Conservation (phyloP, 1,284 basidiomycete genomes). For the Gastroboletus turbinatus region DNA sequence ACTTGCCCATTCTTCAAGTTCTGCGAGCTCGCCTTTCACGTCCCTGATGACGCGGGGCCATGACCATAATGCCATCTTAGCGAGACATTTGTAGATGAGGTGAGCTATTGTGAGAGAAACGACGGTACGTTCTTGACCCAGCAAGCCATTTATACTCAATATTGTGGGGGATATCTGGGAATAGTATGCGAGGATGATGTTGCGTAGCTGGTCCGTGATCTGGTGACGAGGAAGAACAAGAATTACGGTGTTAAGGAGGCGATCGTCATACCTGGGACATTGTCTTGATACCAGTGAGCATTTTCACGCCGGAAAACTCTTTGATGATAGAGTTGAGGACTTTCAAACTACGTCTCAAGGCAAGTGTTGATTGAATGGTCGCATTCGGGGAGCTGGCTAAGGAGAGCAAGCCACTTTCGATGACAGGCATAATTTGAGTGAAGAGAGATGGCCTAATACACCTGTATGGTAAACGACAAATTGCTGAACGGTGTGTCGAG, state of each 20-base stretch:
- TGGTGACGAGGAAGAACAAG: constrained; percentile 28
- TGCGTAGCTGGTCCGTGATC: constrained; percentile 56
- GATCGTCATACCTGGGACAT: constrained; percentile 53
- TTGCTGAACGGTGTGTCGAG: constrained; percentile 14
- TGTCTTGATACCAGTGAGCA: constrained; percentile 61
- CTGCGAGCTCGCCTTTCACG: constrained; percentile 41
- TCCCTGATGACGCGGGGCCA: constrained; percentile 58
- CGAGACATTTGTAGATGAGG: constrained; percentile 66
- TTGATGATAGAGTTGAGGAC: constrained; percentile 65
- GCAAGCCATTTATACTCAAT: constrained; percentile 41
- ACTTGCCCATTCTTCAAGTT: constrained; percentile 57
- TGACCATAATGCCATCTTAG: constrained; percentile 65
- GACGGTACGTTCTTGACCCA: constrained; percentile 39
- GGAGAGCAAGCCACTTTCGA: constrained; percentile 52
- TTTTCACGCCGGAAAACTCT: constrained; percentile 66
- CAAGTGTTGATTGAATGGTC: constrained; percentile 47
- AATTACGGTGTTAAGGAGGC: not conserved
- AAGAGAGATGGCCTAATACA: constrained; percentile 60
- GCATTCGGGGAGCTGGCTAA: constrained; percentile 43
- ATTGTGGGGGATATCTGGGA: constrained; percentile 47
- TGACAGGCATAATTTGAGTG: constrained; percentile 52
- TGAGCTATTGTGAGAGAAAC: constrained; percentile 64
- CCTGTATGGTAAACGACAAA: not conserved
- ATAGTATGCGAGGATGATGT: constrained; percentile 58
- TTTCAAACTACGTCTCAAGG: constrained; percentile 59